phyloP scores from a whole-genome alignment of 2,329 filamentous ascomycete genomes.

The Verticillium longisporum region DNA sequence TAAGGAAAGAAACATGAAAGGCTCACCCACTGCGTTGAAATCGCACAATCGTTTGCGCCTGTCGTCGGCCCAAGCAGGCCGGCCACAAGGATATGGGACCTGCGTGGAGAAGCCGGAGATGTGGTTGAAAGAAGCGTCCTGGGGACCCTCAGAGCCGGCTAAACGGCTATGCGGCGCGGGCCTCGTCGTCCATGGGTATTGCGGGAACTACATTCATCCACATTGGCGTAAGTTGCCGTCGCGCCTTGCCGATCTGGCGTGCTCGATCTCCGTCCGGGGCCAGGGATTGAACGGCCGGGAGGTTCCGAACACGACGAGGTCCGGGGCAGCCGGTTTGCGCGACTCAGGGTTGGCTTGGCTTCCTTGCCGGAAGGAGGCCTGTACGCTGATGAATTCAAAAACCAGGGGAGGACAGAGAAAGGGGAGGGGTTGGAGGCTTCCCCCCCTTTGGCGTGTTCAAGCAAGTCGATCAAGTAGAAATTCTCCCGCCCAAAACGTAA shows the following conservation, averaged over 20 bases:
- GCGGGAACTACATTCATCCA: neutral
- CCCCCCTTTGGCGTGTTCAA: no score
- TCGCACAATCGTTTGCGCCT: no score
- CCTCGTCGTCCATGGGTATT: neutral
- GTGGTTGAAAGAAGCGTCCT: neutral
- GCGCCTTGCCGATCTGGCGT: neutral
- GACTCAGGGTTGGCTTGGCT: neutral
- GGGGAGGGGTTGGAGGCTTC: no score
- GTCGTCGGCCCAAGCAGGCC: no score
- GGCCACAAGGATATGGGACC: no score
- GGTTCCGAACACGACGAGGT: neutral
- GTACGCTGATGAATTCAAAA: no score
- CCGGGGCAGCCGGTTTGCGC: neutral
- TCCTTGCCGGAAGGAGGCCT: no score
- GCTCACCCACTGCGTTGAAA: no score
- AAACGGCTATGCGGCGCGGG: neutral
- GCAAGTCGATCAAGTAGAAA: no score
- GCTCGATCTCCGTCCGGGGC: neutral
- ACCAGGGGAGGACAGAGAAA: no score
- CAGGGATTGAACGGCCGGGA: neutral
- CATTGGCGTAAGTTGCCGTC: neutral
- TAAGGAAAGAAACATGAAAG: no score
- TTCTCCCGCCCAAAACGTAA: no score
- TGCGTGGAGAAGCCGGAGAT: neutral
- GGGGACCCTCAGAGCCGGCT: neutral